A percentile compares a stretch with the other conserved stretches of the same genome.
phyloP scores from a whole-genome alignment of 176 grass and related monocot genomes.

The Oryza glaberrima region DNA sequence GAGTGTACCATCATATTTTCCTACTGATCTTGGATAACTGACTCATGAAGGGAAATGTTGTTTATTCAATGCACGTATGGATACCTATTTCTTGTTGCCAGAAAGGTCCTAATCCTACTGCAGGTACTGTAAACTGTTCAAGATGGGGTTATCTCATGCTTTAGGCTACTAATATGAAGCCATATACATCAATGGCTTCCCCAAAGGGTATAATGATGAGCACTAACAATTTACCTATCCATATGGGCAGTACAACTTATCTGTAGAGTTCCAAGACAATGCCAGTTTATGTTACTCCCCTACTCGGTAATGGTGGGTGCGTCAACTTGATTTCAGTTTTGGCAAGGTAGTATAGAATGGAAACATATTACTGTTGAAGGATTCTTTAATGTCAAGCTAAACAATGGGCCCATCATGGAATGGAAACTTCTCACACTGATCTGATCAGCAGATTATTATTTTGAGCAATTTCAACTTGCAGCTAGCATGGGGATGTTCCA shows the following conservation, averaged over 20 bases:
- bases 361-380: slow-evolving; percentile 23
- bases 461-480: slow-evolving; percentile 8
- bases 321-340: slow-evolving; percentile 14
- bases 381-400: slow-evolving; percentile 14
- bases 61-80: neutral
- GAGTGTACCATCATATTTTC: slow-evolving; percentile 7
- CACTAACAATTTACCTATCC: neutral
- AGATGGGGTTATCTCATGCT: neutral
- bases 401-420: slow-evolving; percentile 14
- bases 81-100: neutral
- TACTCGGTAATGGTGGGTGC: neutral
- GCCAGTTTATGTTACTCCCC: neutral
- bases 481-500: slow-evolving; percentile 4
- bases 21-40: neutral
- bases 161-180: slow-evolving; percentile 12
- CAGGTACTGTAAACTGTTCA: slow-evolving; percentile 4
- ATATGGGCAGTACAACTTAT: neutral
- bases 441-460: slow-evolving; percentile 6
- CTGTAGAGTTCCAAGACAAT: neutral
- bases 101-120: neutral
- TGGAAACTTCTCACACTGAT: neutral
- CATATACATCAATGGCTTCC: neutral
- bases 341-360: neutral
- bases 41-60: neutral
- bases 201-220: neutral